Evolutionary conservation across 1,139 yeast genomes (phyloP), one percentile per base, ranked within the genome.

Genomic region (Hanseniaspora sp.): DNA sequence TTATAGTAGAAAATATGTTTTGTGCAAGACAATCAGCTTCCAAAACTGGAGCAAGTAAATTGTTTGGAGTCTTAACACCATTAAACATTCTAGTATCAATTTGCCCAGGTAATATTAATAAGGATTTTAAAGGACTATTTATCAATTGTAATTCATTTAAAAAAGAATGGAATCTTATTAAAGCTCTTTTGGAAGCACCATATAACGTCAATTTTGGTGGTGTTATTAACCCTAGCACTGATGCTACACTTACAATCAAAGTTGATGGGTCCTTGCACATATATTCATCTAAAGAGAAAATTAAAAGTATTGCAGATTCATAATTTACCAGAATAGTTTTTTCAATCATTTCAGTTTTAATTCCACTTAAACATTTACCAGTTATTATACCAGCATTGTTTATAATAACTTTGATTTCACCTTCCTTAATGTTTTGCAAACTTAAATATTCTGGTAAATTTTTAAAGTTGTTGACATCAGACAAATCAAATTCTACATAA

Each of bases 161-260:
- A 0, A 92, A 81, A 63, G 86, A 95, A 64, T 90, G 96, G 47
- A 88, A 69, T 0, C 94, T 88, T 53, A 90, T 76, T 34, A 86
- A 67, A 0, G 95, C 96, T 0, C 95, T 83, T 66, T 90, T 90
- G 8, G 95, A 78, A 0, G 96, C 95, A 0, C 96, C 95, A 62
- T 90, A 90, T 0, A 86, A 86, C 42, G 75, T 78, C 55, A 86
- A 71, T 37, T 82, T 71, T 7, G 95, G 92, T 0, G 96, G 96
- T 0, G 95, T 77, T 73, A 85, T 74, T 59, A 83, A 82, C 0
- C 96, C 96, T 55, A 90, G 71, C 0, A 86, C 86, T 0, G 95
- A 86, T 0, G 92, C 87, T 38, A 90, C 72, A 3, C 90, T 85
- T 33, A 90, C 79, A 17, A 92, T 74, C 64, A 82, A 86, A 0